Conservation (phyloP, 1,284 basidiomycete species). For the Stygiomarasmius scandens region DNA sequence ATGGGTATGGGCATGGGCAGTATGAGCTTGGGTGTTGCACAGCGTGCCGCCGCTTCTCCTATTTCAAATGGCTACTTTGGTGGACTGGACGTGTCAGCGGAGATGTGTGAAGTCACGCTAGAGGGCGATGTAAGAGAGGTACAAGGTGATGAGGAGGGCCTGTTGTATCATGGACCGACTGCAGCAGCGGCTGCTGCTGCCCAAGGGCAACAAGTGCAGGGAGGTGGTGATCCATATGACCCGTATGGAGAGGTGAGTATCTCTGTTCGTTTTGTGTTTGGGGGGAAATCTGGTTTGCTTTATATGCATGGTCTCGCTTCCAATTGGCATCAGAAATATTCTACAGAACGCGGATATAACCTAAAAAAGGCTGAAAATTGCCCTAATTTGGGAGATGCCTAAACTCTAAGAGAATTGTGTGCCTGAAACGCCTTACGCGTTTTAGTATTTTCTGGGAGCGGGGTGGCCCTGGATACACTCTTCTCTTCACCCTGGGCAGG, state of each 20-base stretch:
- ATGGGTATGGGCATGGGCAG: constrained; percentile 33
- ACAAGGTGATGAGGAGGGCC: constrained; percentile 62
- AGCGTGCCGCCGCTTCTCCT: background rate
- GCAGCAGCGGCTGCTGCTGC: background rate
- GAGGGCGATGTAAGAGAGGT: constrained; percentile 58
- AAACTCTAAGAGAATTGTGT: no score
- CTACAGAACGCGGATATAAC: no score
- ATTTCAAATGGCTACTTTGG: no score
- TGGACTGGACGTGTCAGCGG: no score
- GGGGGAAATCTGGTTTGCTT: background rate
- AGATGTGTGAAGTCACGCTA: constrained; percentile 64
- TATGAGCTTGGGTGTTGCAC: constrained; percentile 11
- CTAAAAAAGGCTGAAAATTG: no score
- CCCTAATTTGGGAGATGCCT: no score
- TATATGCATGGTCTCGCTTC: no score
- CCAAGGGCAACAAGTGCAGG: background rate
- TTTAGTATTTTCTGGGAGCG: no score
- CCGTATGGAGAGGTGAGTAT: constrained; percentile 11
- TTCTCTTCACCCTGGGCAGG: no score
- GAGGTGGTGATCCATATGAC: background rate
- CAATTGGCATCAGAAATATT: background rate
- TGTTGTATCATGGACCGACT: constrained; percentile 30
- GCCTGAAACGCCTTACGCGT: no score
- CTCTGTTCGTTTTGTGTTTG: background rate
- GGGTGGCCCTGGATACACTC: no score